phyloP scores from a whole-genome alignment of 495 filamentous ascomycete species.

The Parathielavia hyrcaniae region DNA sequence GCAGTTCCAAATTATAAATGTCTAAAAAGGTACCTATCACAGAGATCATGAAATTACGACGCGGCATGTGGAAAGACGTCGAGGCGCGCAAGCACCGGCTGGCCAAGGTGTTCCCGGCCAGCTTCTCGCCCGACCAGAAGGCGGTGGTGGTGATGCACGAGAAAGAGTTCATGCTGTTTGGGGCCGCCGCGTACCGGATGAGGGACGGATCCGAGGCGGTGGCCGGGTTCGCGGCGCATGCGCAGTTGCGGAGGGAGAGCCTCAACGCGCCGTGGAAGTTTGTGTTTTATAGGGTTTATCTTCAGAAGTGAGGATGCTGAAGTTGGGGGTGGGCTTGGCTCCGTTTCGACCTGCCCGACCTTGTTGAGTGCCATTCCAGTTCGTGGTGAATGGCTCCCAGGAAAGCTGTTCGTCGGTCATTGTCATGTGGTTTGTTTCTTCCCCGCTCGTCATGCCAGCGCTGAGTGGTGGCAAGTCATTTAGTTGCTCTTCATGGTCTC shows the following conservation, averaged over 20 bases:
- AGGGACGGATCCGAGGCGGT: slow-evolving; percentile 12
- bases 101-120: slow-evolving; percentile 33
- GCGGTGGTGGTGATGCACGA: slow-evolving; percentile 6
- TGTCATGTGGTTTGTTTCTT: slow-evolving; percentile 8
- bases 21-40: background rate
- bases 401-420: slow-evolving; percentile 4
- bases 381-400: background rate
- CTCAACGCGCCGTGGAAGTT: slow-evolving; percentile 19
- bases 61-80: slow-evolving; percentile 29
- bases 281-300: slow-evolving; percentile 29
- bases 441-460: background rate
- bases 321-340: background rate
- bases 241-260: slow-evolving; percentile 18
- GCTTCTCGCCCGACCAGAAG: slow-evolving; percentile 9
- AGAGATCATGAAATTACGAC: slow-evolving; percentile 25
- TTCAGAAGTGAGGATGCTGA: slow-evolving; percentile 13
- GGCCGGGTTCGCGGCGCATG: slow-evolving; percentile 25
- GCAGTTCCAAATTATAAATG: no score
- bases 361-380: background rate
- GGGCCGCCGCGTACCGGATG: slow-evolving; percentile 25
- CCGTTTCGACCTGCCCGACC: background rate
- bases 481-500: slow-evolving; percentile 4
- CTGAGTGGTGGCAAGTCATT: background rate
- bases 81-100: slow-evolving; percentile 28
- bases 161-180: slow-evolving; percentile 35